Conservation (phyloP, 805 yeast genomes). For the Lachancea quebecensis region DNA sequence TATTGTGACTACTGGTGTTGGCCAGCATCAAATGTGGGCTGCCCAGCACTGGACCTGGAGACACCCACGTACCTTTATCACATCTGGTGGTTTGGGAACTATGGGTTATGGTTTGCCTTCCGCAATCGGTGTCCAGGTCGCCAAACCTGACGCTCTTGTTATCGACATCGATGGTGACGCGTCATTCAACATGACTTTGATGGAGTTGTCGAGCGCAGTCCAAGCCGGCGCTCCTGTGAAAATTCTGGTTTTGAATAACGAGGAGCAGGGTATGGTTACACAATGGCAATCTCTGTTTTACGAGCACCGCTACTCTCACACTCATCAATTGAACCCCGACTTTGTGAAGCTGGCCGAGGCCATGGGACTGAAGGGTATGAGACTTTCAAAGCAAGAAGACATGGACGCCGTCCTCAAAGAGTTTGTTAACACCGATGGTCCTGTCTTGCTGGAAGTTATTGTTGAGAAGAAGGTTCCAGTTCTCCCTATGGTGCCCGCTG, state of each 20-base stretch:
- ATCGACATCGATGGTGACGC: slow-evolving; percentile 99
- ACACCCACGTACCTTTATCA: slow-evolving; percentile 84
- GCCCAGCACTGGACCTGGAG: slow-evolving; percentile 97
- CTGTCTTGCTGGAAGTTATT: slow-evolving; percentile 82
- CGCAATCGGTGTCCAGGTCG: slow-evolving; percentile 97
- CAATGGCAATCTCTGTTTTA: slow-evolving; percentile 98
- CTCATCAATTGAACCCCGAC: slow-evolving; percentile 93
- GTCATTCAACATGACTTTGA: slow-evolving; percentile 95
- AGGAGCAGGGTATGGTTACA: slow-evolving; percentile 99
- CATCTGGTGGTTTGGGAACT: slow-evolving; percentile 99
- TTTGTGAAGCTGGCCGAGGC: slow-evolving; percentile 90
- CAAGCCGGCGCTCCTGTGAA: slow-evolving; percentile 91
- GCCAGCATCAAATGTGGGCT: slow-evolving; percentile 99
- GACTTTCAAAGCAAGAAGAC: slow-evolving; percentile 63
- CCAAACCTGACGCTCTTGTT: slow-evolving; percentile 88
- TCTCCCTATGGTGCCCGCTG: slow-evolving; percentile 96
- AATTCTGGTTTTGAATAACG: slow-evolving; percentile 84
- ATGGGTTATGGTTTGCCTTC: slow-evolving; percentile 98
- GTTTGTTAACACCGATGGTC: slow-evolving; percentile 72
- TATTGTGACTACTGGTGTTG: slow-evolving; percentile 94
- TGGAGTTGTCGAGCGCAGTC: slow-evolving; percentile 88
- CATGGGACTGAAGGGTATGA: slow-evolving; percentile 83
- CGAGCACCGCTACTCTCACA: slow-evolving; percentile 95
- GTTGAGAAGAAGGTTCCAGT: slow-evolving; percentile 91
- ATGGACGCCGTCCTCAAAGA: slow-evolving; percentile 50